Percentiles rank a stretch among this genome's conserved stretches.
phyloP scores from a whole-genome alignment of 768 basidiomycete genomes.

The Mrakia blollopis region DNA sequence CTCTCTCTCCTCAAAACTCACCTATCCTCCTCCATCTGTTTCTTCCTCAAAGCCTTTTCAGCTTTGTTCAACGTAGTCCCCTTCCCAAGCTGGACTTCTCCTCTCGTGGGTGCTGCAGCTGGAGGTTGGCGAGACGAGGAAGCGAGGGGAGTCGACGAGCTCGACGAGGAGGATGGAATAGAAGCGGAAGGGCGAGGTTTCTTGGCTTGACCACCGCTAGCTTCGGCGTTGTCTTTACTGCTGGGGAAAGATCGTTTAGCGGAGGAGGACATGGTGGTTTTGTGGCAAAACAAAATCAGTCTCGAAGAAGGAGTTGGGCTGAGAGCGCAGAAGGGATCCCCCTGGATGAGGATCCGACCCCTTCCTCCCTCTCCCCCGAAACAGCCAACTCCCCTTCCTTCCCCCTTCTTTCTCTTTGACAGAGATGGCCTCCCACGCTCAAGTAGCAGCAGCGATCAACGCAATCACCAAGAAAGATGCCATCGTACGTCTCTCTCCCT shows the following conservation, averaged over 20 bases:
- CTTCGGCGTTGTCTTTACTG: background rate
- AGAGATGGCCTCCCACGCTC: slow-evolving; percentile 1
- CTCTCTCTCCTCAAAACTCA: background rate
- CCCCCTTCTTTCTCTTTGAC: background rate
- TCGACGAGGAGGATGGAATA: background rate
- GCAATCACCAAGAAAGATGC: slow-evolving; percentile 20
- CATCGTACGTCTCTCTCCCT: slow-evolving; percentile 1
- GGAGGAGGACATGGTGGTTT: too few species aligned
- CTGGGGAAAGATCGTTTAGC: background rate
- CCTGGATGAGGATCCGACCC: too few species aligned
- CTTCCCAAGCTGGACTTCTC: background rate
- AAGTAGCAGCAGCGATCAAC: slow-evolving; percentile 14
- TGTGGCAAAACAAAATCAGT: too few species aligned
- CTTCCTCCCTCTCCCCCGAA: too few species aligned
- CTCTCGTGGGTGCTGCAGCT: background rate
- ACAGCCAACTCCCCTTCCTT: background rate
- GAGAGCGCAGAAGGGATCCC: too few species aligned
- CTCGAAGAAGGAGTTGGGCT: too few species aligned
- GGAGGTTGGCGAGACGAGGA: background rate
- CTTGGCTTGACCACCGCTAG: background rate
- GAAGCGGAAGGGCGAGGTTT: background rate
- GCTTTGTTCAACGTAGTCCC: background rate
- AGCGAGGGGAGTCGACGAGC: background rate
- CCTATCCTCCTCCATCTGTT: slow-evolving; percentile 6
- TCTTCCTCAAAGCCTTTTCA: background rate